A percentile compares a stretch with the other conserved stretches of the same genome.
Conservation (phyloP, 345 rosid genomes). For the Tarenaya hassleriana region DNA sequence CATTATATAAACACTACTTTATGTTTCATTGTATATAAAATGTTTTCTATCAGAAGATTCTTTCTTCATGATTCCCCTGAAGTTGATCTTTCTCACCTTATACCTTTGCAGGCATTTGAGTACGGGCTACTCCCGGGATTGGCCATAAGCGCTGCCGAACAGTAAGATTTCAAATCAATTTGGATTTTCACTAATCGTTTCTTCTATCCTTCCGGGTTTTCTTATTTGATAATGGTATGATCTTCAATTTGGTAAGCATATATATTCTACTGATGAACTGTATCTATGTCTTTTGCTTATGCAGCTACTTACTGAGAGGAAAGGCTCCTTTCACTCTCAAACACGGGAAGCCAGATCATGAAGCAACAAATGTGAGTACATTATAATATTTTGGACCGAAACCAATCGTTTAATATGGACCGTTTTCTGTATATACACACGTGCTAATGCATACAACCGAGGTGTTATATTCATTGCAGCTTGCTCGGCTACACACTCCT, state of each 20-base stretch:
- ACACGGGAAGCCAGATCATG: slow-evolving; percentile 88
- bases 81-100: slow-evolving; percentile 21
- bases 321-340: slow-evolving; percentile 65
- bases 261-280: slow-evolving; percentile 6
- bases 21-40: no score
- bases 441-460: background rate
- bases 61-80: background rate
- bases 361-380: slow-evolving; percentile 70
- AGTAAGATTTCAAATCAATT: slow-evolving; percentile 42
- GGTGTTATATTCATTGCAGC: slow-evolving; percentile 36
- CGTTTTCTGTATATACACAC: background rate
- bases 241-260: slow-evolving; percentile 17
- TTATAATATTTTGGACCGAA: no score
- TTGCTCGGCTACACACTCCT: slow-evolving; percentile 51
- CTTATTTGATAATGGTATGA: no score
- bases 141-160: slow-evolving; percentile 72
- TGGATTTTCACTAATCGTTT: background rate
- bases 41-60: background rate
- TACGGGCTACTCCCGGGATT: slow-evolving; percentile 83
- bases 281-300: slow-evolving; percentile 19
- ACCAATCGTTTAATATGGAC: no score
- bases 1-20: background rate
- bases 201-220: slow-evolving; percentile 1
- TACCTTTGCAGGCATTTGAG: slow-evolving; percentile 64
- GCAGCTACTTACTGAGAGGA: slow-evolving; percentile 79